These are phyloP conservation scores for Citrullus amarus DNA, from an alignment of 306 rosid genomes.

Conservation along the genomic window DNA sequence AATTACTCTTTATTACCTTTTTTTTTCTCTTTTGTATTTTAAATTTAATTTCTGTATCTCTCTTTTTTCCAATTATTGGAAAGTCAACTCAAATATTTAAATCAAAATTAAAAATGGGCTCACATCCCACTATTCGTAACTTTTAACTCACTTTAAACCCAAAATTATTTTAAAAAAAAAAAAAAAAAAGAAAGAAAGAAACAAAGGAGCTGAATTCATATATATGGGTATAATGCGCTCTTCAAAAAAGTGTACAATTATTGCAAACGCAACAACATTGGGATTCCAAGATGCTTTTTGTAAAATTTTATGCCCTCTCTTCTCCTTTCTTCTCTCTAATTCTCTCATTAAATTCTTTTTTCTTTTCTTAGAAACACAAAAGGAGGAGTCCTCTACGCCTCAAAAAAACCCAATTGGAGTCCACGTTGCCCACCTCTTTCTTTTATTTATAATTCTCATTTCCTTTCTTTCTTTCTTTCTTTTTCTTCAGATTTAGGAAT, in stretches of 20 bases:
- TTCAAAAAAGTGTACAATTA: conserved; percentile 9
- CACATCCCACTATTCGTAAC: neutral
- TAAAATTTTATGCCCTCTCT: neutral
- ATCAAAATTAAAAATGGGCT: neutral
- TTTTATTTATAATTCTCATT: too few relatives aligned
- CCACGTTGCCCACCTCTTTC: conserved; percentile 24
- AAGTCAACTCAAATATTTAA: neutral
- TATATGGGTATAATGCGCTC: neutral
- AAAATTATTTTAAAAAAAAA: neutral
- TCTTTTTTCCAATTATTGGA: neutral
- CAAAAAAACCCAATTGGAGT: conserved; percentile 16
- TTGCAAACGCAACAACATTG: conserved; percentile 18
- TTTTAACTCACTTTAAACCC: neutral
- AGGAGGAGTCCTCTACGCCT: neutral
- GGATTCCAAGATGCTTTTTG: conserved; percentile 28
- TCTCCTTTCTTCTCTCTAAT: neutral
- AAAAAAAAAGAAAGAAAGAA: neutral
- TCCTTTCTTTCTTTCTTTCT: neutral
- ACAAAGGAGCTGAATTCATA: neutral
- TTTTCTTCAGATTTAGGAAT: neutral
- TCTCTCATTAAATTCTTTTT: neutral
- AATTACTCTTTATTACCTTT: too few relatives aligned
- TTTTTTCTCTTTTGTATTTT: too few relatives aligned
- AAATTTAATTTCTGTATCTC: neutral
- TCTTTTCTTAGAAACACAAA: neutral